phyloP scores from a whole-genome alignment of 805 yeast genomes.

The Pichia sporocuriosa region DNA sequence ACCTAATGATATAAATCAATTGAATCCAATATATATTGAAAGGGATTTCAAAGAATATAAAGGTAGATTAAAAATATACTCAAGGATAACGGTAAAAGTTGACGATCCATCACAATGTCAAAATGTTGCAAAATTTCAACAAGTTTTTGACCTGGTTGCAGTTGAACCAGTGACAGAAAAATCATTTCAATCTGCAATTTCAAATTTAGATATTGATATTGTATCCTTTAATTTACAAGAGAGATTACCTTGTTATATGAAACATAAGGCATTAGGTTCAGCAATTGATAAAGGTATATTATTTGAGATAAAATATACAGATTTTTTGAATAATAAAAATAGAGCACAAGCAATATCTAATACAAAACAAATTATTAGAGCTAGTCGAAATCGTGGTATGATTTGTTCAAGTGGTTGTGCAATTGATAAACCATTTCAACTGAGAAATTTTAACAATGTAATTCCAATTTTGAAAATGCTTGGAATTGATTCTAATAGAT shows the following conservation, averaged over 20 bases:
- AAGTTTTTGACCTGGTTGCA: constrained; percentile 69
- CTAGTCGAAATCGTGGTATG: constrained; percentile 75
- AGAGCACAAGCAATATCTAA: constrained; percentile 66
- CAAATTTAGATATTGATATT: constrained; percentile 74
- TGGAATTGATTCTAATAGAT: constrained; percentile 62
- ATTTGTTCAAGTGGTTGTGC: constrained; percentile 72
- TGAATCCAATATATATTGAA: constrained; percentile 37
- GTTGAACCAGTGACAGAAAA: constrained; percentile 76
- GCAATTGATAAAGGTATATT: constrained; percentile 78
- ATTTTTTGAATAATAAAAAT: constrained; percentile 34
- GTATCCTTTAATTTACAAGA: constrained; percentile 63
- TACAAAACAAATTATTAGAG: constrained; percentile 66
- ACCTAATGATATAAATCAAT: constrained; percentile 36
- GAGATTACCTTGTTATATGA: constrained; percentile 67
- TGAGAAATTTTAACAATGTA: constrained; percentile 66
- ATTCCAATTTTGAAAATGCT: constrained; percentile 56
- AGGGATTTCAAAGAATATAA: constrained; percentile 31
- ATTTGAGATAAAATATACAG: constrained; percentile 69
- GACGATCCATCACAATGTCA: constrained; percentile 76
- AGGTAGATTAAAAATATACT: constrained; percentile 40
- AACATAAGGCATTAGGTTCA: constrained; percentile 77
- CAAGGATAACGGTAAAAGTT: constrained; percentile 69
- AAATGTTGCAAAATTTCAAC: constrained; percentile 39
- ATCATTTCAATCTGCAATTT: constrained; percentile 66
- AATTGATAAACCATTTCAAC: constrained; percentile 36